Evolutionary conservation across 768 basidiomycete genomes (phyloP).

Genomic region (Cystofilobasidium macerans): DNA sequence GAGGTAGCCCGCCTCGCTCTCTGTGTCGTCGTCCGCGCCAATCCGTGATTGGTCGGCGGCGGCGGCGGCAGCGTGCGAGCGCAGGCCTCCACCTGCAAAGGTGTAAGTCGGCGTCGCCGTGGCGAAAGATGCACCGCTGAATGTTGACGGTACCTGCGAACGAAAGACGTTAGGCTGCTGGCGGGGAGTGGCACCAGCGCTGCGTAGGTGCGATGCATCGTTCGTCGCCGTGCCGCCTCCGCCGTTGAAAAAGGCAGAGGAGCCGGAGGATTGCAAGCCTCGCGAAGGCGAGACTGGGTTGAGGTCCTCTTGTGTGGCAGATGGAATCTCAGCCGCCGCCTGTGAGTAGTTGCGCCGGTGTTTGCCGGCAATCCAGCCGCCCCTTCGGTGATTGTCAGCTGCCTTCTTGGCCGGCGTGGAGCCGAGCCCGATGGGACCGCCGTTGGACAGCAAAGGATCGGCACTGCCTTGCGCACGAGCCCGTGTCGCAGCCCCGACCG

Average conservation of each 20-base stretch:
- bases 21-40: neutral
- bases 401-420: neutral
- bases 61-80: neutral
- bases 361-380: conserved; percentile 23
- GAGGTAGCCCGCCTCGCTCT: conserved; percentile 4
- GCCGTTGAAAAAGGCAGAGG: neutral
- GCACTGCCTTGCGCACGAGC: neutral
- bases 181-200: neutral
- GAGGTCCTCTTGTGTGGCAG: neutral
- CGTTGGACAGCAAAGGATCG: no score
- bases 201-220: neutral
- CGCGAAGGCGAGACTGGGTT: neutral
- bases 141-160: neutral
- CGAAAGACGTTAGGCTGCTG: neutral
- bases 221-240: neutral
- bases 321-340: neutral
- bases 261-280: neutral
- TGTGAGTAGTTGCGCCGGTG: neutral
- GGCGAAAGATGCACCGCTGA: neutral
- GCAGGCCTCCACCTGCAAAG: neutral
- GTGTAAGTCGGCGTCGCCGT: conserved; percentile 6
- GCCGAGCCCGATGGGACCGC: neutral
- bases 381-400: conserved; percentile 4
- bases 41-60: neutral
- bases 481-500: neutral